Evolutionary conservation across 768 basidiomycete species (phyloP).

Genomic region (Psilocybe tampanensis): DNA sequence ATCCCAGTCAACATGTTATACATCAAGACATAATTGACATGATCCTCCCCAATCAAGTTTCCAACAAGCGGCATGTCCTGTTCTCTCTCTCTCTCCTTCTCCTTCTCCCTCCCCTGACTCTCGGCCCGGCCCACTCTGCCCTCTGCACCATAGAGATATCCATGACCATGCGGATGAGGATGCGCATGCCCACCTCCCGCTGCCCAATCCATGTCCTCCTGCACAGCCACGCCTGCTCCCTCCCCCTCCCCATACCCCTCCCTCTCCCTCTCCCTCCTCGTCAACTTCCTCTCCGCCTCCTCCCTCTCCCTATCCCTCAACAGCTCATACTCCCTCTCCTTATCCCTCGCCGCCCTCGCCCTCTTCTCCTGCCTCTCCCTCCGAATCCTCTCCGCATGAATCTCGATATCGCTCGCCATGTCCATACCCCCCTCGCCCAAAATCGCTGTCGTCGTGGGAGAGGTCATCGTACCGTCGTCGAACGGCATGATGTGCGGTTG

Average conservation of each 20-base stretch:
- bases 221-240: no score
- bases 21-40: constrained; percentile 99
- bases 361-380: constrained; percentile 76
- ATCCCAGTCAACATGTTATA: constrained; percentile 99
- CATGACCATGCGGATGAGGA: no score
- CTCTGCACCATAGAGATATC: not conserved
- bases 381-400: constrained; percentile 88
- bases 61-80: constrained; percentile 79
- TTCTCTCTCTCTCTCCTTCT: constrained; percentile 11
- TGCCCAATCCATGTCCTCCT: not conserved
- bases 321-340: constrained; percentile 22
- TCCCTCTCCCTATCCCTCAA: constrained; percentile 40
- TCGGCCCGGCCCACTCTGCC: not conserved
- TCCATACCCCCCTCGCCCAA: constrained; percentile 35
- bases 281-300: constrained; percentile 62
- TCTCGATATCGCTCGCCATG: constrained; percentile 79
- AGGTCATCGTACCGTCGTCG: constrained; percentile 30
- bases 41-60: constrained; percentile 96
- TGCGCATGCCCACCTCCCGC: not conserved
- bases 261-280: constrained; percentile 26
- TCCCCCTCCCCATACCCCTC: constrained; percentile 11
- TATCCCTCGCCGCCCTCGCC: constrained; percentile 51
- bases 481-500: constrained; percentile 33
- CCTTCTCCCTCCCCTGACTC: not conserved
- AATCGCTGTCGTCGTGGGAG: constrained; percentile 16